phyloP scores from a whole-genome alignment of 2,329 filamentous ascomycete species.

The Didymellaceae sp. region DNA sequence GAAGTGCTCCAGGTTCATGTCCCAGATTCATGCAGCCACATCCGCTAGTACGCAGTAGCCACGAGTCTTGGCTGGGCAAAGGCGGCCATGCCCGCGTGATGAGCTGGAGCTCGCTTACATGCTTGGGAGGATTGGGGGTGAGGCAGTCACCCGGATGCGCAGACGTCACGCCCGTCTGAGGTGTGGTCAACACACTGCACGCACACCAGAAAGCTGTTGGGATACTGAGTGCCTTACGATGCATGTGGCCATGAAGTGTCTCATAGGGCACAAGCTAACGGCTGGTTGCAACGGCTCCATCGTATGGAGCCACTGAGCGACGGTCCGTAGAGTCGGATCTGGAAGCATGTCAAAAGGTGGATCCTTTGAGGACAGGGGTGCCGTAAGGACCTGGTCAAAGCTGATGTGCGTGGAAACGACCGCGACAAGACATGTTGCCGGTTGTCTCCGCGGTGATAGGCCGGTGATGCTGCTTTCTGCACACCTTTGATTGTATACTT shows the following conservation, averaged over 20 bases:
- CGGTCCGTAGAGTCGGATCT: constrained; percentile 25
- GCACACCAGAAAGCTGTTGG: not conserved
- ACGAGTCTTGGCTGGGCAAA: constrained; percentile 20
- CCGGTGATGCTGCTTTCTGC: constrained; percentile 6
- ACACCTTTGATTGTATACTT: not conserved
- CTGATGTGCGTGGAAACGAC: constrained; percentile 22
- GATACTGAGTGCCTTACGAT: not conserved
- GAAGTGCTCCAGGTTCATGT: constrained; percentile 10
- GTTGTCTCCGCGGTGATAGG: constrained; percentile 10
- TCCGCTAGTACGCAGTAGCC: constrained; percentile 23
- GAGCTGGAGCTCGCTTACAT: constrained; percentile 27
- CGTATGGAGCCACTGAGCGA: constrained; percentile 5
- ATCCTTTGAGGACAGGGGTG: constrained; percentile 22
- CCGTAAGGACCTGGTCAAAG: constrained; percentile 18
- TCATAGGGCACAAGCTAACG: constrained; percentile 13
- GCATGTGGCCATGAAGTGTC: constrained; percentile 13
- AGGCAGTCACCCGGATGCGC: constrained; percentile 22
- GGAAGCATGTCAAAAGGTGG: constrained; percentile 31
- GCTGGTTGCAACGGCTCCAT: constrained; percentile 11
- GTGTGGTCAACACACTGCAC: not conserved
- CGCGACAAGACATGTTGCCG: constrained; percentile 18
- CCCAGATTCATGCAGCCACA: constrained; percentile 26
- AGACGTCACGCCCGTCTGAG: constrained; percentile 6
- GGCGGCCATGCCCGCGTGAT: constrained; percentile 20
- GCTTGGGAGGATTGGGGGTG: constrained; percentile 20